Conservation (phyloP, 1,284 basidiomycete genomes). For the Schizopora paradoxa region DNA sequence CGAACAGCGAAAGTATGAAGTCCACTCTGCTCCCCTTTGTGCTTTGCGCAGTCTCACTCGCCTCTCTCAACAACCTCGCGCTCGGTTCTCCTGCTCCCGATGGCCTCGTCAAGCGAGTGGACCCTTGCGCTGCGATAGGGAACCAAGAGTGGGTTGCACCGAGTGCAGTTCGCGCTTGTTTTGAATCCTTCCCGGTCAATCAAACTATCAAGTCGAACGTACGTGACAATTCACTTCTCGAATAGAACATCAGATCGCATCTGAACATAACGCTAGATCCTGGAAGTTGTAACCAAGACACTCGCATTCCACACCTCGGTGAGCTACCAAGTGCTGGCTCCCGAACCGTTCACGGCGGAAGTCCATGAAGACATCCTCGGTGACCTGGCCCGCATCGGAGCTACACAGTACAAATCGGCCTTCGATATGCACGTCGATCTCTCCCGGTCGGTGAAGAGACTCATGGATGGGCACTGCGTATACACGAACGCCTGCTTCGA, state of each 20-base stretch:
- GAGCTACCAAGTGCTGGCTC: constrained; percentile 51
- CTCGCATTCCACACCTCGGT: constrained; percentile 56
- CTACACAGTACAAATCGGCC: constrained; percentile 41
- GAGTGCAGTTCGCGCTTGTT: constrained; percentile 43
- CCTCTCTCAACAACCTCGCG: no score
- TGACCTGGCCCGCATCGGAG: constrained; percentile 45
- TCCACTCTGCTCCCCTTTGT: no score
- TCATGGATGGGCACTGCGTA: constrained; percentile 55
- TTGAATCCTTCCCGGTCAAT: constrained; percentile 42
- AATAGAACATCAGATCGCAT: constrained; percentile 8
- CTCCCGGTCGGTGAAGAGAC: constrained; percentile 46
- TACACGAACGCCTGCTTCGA: constrained; percentile 54
- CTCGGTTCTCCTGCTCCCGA: no score
- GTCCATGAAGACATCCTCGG: constrained; percentile 50
- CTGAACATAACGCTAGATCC: constrained; percentile 32
- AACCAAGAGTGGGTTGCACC: constrained; percentile 50
- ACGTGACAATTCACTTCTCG: constrained; percentile 16
- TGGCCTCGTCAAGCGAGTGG: no score
- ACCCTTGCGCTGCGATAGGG: constrained; percentile 47
- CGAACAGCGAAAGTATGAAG: no score
- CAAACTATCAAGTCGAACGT: constrained; percentile 43
- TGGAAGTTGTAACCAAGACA: constrained; percentile 54
- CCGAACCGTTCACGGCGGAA: constrained; percentile 46
- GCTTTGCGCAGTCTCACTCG: no score
- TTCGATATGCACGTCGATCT: constrained; percentile 51